These are phyloP conservation scores for Penicillium egyptiacum DNA, from an alignment of 495 filamentous ascomycete genomes.

Conservation along the genomic window DNA sequence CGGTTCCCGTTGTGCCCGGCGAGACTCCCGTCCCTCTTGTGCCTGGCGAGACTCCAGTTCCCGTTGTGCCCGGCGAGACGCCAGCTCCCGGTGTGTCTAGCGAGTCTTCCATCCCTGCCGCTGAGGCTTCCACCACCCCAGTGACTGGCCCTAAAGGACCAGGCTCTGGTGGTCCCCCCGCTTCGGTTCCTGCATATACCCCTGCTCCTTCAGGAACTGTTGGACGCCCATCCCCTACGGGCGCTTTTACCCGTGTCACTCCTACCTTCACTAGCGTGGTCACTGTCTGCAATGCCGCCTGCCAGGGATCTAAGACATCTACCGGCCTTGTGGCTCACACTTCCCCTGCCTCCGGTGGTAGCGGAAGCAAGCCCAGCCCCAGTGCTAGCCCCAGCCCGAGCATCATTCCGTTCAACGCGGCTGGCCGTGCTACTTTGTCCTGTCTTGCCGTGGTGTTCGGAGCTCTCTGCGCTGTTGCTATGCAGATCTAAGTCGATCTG, in stretches of 20 bases:
- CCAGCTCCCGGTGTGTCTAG: conserved; percentile 2
- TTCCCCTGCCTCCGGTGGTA: not conserved
- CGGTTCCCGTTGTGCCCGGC: conserved; percentile 10
- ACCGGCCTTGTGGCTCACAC: conserved; percentile 3
- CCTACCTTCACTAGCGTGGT: conserved; percentile 4
- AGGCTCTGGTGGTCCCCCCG: not conserved
- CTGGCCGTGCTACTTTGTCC: conserved; percentile 31
- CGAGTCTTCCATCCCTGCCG: not conserved
- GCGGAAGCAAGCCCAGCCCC: conserved; percentile 12
- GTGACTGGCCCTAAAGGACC: not conserved
- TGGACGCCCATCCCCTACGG: not conserved
- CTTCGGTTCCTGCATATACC: not conserved
- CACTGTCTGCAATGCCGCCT: conserved; percentile 14
- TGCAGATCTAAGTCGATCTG: conserved; percentile 26
- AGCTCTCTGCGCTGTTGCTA: conserved; percentile 21
- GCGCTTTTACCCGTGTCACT: conserved; percentile 7
- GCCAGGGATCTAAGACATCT: conserved; percentile 9
- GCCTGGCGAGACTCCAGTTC: conserved; percentile 5
- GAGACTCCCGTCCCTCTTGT: too few species aligned
- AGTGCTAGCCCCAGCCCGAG: conserved; percentile 13
- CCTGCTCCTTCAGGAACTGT: conserved; percentile 4
- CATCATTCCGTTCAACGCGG: conserved; percentile 28
- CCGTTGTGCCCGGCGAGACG: not conserved
- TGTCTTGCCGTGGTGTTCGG: conserved; percentile 27
- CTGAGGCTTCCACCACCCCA: not conserved